Percentiles rank a stretch among this genome's conserved stretches.
These are phyloP conservation scores for Aspergillus aculeatinus DNA, from an alignment of 2,329 filamentous ascomycete species.

Conservation along the genomic window DNA sequence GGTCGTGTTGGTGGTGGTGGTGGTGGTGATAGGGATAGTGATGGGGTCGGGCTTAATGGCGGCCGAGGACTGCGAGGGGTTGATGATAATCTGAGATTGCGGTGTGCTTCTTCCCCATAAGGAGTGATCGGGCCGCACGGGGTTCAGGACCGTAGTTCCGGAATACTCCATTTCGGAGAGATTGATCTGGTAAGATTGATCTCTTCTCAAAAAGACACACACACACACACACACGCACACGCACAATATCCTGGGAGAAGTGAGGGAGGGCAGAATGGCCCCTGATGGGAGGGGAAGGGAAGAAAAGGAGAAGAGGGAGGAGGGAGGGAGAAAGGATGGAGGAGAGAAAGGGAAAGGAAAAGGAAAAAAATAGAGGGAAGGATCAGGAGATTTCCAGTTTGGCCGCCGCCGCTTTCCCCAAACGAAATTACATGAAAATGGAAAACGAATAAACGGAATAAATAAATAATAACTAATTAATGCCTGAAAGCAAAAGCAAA, in stretches of 20 bases:
- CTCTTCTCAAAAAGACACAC: too few species aligned
- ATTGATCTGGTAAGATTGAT: not conserved
- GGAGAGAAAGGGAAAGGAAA: not conserved
- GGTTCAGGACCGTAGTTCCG: not conserved
- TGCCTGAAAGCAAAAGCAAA: constrained; percentile 2
- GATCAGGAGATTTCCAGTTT: not conserved
- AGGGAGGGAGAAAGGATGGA: not conserved
- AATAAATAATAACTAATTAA: not conserved
- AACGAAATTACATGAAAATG: not conserved
- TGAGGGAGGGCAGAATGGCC: not conserved
- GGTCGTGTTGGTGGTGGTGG: not conserved
- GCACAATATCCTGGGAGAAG: not conserved
- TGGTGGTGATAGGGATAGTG: not conserved
- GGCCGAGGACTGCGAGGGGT: constrained; percentile 1
- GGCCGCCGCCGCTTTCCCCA: too few species aligned
- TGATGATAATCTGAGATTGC: constrained; percentile 6
- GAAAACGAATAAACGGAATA: not conserved
- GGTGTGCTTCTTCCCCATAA: constrained; percentile 11
- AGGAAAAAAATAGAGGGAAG: constrained; percentile 2
- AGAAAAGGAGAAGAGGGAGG: not conserved
- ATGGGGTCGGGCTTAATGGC: constrained; percentile 8
- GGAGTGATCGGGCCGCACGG: constrained; percentile 1
- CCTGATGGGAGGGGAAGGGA: not conserved
- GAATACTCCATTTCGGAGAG: constrained; percentile 1
- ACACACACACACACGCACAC: too few species aligned